Base-by-base conservation (phyloP, 2,329 filamentous ascomycete species). In the Fusarium globosum region DNA sequence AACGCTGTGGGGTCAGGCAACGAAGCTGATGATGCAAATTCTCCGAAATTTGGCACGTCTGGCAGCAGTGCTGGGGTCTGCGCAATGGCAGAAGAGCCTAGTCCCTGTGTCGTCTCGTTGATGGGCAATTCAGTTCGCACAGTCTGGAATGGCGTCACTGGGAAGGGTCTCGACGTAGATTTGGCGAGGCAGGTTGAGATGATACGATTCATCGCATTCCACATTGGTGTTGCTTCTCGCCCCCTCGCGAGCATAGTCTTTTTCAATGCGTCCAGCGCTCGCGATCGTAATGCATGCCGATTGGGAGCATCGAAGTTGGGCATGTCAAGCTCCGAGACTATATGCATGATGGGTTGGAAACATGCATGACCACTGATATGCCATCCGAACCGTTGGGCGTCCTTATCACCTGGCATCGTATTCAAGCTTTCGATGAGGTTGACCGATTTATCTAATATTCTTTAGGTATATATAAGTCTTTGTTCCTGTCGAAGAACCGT, bases 291-390 rank as follows among this genome's bases (percentile, higher is more conserved):
- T 36, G 9, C 3, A 1, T 35, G 18, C 10, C 2, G 48, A 10
- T 42, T 56, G 14, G 38, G 28, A 10, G 14, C 18, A 7, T 61
- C 38, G 20, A 36, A 8, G 11, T 12, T 20, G 8, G 28, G 28
- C 30, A 41, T 56, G 10, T 56, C n/a, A n/a, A 61, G 58, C 49
- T 61, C 58, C 3, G 58, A 56, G 48, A 61, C 18, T 18, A 61
- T 56, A 16, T 61, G 58, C 38, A 61, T 61, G 6, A 61, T 61
- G 26, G 58, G 51, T 18, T 61, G 58, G 33, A 61, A 61, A 28
- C 36, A 61, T 21, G 58, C 58, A 26, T 61, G 58, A 2, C 58
- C 36, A 3, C 58, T 38, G 12, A 61, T 61, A 21, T 56, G 58
- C 58, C 58, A 61, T 8, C 16, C 46, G 13, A 56, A 61, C n/a